Evolutionary conservation across 306 rosid genomes (phyloP).

Genomic region (Cicer pinnatifidum): DNA sequence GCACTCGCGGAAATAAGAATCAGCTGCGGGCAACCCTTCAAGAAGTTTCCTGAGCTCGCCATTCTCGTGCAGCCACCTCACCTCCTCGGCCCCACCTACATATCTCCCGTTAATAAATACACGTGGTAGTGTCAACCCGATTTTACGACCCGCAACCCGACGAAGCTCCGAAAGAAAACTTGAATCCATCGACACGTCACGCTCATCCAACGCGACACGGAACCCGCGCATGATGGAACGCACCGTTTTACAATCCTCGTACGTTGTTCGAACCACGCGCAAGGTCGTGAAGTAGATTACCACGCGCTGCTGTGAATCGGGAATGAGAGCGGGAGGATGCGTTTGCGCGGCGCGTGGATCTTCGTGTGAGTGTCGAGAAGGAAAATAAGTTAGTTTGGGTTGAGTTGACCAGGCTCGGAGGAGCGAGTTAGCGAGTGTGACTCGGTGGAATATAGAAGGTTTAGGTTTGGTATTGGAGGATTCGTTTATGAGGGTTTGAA

Average conservation of each 20-base stretch:
- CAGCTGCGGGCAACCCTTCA: conserved; percentile 76
- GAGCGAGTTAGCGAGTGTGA: conserved; percentile 68
- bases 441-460: conserved; percentile 78
- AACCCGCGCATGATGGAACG: conserved; percentile 74
- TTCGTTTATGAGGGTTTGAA: conserved; percentile 73
- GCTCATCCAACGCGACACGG: conserved; percentile 78
- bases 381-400: conserved; percentile 36
- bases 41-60: conserved; percentile 92
- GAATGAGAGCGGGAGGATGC: conserved; percentile 41
- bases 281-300: conserved; percentile 89
- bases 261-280: conserved; percentile 81
- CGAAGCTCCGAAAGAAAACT: conserved; percentile 68
- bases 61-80: conserved; percentile 68
- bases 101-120: conserved; percentile 84
- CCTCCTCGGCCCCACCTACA: conserved; percentile 87
- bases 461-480: conserved; percentile 44
- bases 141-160: conserved; percentile 55
- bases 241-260: conserved; percentile 79
- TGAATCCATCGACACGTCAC: conserved; percentile 89
- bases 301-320: conserved; percentile 69
- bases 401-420: conserved; percentile 52
- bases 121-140: conserved; percentile 60
- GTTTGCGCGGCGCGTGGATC: conserved; percentile 46
- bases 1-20: conserved; percentile 51
- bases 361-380: conserved; percentile 19